A percentile compares a stretch with the other conserved stretches of the same genome.
Evolutionary conservation across 805 yeast genomes (phyloP).

Genomic region (Starmerella asiatica): DNA sequence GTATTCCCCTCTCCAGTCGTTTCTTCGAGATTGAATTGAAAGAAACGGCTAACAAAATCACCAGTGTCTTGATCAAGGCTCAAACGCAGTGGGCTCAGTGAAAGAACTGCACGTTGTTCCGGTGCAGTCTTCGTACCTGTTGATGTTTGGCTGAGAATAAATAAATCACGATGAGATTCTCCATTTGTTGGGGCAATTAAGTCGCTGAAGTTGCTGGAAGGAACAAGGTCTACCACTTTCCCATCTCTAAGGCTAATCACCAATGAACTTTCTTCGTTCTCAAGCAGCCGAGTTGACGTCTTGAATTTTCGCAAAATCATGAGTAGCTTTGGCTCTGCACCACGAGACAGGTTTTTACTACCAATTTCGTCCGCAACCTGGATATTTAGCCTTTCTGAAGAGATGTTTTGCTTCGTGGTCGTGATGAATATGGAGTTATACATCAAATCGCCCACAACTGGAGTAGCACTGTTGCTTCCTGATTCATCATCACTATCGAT

Average conservation of each 20-base stretch:
- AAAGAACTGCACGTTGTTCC: slow-evolving; percentile 11
- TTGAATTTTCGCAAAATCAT: slow-evolving; percentile 21
- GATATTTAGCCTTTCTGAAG: slow-evolving; percentile 32
- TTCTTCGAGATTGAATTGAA: slow-evolving; percentile 55
- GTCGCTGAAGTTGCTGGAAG: slow-evolving; percentile 7
- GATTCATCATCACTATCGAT: slow-evolving; percentile 6
- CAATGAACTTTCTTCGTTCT: background rate
- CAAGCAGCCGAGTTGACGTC: slow-evolving; percentile 26
- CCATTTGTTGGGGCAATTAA: slow-evolving; percentile 4
- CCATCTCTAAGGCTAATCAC: slow-evolving; percentile 5
- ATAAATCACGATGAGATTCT: background rate
- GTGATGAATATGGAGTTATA: slow-evolving; percentile 66
- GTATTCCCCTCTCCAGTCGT: slow-evolving; percentile 31
- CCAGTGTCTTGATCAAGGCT: slow-evolving; percentile 89
- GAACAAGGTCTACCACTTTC: slow-evolving; percentile 7
- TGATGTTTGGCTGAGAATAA: slow-evolving; percentile 2
- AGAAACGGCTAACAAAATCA: slow-evolving; percentile 67
- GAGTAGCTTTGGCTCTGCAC: slow-evolving; percentile 20
- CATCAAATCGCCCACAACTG: slow-evolving; percentile 44
- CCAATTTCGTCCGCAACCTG: slow-evolving; percentile 43
- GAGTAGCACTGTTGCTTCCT: background rate
- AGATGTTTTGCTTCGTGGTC: slow-evolving; percentile 25
- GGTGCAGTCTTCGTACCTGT: slow-evolving; percentile 3
- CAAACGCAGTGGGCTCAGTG: slow-evolving; percentile 58
- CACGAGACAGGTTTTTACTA: slow-evolving; percentile 8